phyloP scores from a whole-genome alignment of 2,329 filamentous ascomycete genomes.

The Aureobasidium sp. region DNA sequence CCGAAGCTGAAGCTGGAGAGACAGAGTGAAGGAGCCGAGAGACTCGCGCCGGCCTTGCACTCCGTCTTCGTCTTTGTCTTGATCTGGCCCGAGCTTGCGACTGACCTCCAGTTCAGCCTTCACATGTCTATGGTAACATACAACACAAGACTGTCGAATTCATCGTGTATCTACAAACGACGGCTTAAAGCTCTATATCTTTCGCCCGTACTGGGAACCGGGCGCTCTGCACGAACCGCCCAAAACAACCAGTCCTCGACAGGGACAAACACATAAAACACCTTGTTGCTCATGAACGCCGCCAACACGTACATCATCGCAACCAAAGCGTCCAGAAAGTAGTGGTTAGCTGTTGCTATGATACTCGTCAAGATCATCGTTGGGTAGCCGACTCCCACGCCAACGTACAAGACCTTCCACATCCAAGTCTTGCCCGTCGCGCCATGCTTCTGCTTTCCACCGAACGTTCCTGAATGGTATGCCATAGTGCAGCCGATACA shows the following conservation, averaged over 20 bases:
- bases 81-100: neutral
- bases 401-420: slow-evolving; percentile 40
- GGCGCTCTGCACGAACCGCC: slow-evolving; percentile 43
- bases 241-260: slow-evolving; percentile 46
- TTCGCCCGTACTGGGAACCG: slow-evolving; percentile 46
- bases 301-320: slow-evolving; percentile 42
- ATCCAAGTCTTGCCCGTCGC: slow-evolving; percentile 36
- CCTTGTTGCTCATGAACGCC: slow-evolving; percentile 41
- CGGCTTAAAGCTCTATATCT: slow-evolving; percentile 25
- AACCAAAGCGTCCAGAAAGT: slow-evolving; percentile 46
- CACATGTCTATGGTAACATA: neutral
- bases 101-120: neutral
- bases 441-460: slow-evolving; percentile 35
- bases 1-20: neutral
- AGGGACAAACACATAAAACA: slow-evolving; percentile 45
- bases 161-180: neutral
- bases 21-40: neutral
- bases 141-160: neutral
- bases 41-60: neutral
- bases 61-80: neutral
- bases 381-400: slow-evolving; percentile 47
- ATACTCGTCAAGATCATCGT: slow-evolving; percentile 50
- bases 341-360: slow-evolving; percentile 55
- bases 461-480: slow-evolving; percentile 46
- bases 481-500: slow-evolving; percentile 47